These are phyloP conservation scores for Fusarium sp. DNA, from an alignment of 2,329 filamentous ascomycete genomes.

Conservation along the genomic window DNA sequence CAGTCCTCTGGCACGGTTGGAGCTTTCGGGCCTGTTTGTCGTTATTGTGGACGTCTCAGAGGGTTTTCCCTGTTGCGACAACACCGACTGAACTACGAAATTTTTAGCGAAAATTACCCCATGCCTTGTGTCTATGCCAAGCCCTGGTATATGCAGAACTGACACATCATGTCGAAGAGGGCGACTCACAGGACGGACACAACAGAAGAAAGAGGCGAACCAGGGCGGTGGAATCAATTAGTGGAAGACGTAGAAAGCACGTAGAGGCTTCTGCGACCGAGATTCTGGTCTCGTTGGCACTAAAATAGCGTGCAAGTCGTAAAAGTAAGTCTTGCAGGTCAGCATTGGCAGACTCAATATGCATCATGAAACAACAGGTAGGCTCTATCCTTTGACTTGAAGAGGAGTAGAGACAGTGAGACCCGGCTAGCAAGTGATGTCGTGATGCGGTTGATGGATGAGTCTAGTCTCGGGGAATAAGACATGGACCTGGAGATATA, in stretches of 20 bases:
- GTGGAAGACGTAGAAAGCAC: not conserved
- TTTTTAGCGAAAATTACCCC: no score
- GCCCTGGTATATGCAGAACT: no score
- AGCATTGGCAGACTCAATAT: not conserved
- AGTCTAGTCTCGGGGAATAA: no score
- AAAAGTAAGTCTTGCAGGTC: conserved; percentile 12
- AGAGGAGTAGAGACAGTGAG: not conserved
- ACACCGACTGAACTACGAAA: not conserved
- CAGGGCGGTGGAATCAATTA: not conserved
- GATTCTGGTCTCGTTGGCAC: conserved; percentile 11
- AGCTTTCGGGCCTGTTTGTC: not conserved
- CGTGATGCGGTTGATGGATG: no score
- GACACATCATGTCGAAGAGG: no score
- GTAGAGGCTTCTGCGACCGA: conserved; percentile 7
- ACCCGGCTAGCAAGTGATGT: not conserved
- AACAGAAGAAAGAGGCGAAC: conserved; percentile 3
- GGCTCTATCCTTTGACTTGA: no score
- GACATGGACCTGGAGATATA: no score
- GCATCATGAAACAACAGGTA: not conserved
- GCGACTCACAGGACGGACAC: conserved; percentile 6
- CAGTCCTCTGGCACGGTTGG: not conserved
- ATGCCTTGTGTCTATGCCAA: no score
- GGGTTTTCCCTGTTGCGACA: not conserved
- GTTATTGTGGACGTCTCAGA: not conserved
- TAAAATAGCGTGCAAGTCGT: conserved; percentile 17